A percentile compares a stretch with the other conserved stretches of the same genome.
phyloP scores from a whole-genome alignment of 202 grass and related monocot species.

The Hordeum pubiflorum region DNA sequence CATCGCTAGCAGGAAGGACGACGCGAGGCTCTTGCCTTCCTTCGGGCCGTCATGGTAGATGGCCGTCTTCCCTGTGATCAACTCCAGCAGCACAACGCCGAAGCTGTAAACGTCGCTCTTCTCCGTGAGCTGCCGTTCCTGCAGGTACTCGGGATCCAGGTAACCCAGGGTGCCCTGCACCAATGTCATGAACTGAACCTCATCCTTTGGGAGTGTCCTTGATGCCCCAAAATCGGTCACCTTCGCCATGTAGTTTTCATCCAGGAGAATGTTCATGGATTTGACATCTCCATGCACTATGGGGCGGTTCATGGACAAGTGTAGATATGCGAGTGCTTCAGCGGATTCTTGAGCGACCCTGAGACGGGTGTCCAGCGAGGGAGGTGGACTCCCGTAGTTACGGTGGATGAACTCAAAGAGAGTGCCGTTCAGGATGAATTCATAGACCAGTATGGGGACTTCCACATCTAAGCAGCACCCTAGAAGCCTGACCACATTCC shows the following conservation, averaged over 20 bases:
- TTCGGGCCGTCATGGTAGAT: not conserved
- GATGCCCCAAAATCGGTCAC: not conserved
- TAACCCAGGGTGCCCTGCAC: not conserved
- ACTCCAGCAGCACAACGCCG: not conserved
- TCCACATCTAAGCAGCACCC: not conserved
- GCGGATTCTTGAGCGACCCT: not conserved
- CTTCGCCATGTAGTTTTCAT: not conserved
- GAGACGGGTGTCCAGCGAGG: not conserved
- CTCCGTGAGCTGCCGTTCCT: not conserved
- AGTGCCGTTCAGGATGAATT: not conserved
- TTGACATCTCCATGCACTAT: not conserved
- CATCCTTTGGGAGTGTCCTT: not conserved
- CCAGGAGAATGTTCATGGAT: not conserved
- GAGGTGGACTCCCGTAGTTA: not conserved
- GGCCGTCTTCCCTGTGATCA: not conserved
- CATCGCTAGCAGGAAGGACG: not conserved
- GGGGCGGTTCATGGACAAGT: not conserved
- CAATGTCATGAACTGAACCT: not conserved
- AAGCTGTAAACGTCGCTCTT: slow-evolving; percentile 1
- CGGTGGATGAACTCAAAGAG: not conserved
- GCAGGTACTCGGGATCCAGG: slow-evolving; percentile 3
- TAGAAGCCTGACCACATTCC: not conserved
- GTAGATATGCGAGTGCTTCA: not conserved
- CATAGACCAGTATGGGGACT: not conserved
- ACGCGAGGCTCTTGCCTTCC: not conserved